Evolutionary conservation across 164 flowering plant genomes (phyloP).

Genomic region (Saururus chinensis): DNA sequence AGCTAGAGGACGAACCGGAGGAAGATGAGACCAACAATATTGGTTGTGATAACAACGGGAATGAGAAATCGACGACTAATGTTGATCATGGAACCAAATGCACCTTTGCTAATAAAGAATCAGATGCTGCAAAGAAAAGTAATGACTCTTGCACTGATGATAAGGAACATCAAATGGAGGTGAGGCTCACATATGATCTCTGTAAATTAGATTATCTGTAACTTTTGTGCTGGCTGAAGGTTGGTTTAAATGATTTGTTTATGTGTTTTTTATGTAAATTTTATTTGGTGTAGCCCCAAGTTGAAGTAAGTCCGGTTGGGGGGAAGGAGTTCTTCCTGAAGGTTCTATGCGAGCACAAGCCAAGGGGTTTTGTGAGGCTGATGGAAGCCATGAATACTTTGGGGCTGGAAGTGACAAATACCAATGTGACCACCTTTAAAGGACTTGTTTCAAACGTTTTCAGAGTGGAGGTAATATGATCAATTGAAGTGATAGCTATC

Average conservation of each 20-base stretch:
- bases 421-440: slow-evolving; percentile 55
- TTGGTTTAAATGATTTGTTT: too few relatives aligned
- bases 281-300: slow-evolving; percentile 39
- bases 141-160: slow-evolving; percentile 26
- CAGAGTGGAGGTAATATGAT: slow-evolving; percentile 52
- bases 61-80: slow-evolving; percentile 18
- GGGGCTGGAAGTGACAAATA: slow-evolving; percentile 75
- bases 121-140: slow-evolving; percentile 13
- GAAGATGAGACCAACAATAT: slow-evolving; percentile 24
- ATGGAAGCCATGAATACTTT: slow-evolving; percentile 72
- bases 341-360: slow-evolving; percentile 67
- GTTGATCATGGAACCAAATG: slow-evolving; percentile 14
- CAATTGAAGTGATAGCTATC: too few relatives aligned
- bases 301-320: slow-evolving; percentile 62
- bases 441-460: slow-evolving; percentile 60
- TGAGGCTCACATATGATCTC: slow-evolving; percentile 6
- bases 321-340: slow-evolving; percentile 67
- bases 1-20: slow-evolving; percentile 63
- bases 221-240: too few relatives aligned
- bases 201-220: too few relatives aligned
- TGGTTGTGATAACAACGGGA: slow-evolving; percentile 9
- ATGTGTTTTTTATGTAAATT: too few relatives aligned
- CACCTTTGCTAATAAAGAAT: slow-evolving; percentile 4
- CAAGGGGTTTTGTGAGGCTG: slow-evolving; percentile 69
- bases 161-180: slow-evolving; percentile 81